phyloP scores from a whole-genome alignment of 805 yeast species.

The Schwanniomyces vanrijiae region DNA sequence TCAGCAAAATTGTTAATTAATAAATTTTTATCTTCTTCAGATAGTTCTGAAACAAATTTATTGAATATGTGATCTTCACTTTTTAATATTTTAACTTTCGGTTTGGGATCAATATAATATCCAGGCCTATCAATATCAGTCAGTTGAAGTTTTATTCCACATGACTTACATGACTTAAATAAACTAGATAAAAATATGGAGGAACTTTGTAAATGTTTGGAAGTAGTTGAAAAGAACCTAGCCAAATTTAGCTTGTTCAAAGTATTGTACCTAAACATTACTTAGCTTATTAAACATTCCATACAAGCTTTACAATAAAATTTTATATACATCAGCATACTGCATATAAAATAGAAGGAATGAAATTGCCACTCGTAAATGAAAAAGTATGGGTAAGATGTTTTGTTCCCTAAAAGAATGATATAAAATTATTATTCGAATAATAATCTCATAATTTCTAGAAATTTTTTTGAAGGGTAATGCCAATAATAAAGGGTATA shows the following conservation, averaged over 20 bases:
- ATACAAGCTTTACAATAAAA: background rate
- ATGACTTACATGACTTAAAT: constrained; percentile 46
- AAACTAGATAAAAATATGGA: constrained; percentile 7
- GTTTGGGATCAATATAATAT: constrained; percentile 30
- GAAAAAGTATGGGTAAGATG: background rate
- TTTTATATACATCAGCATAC: background rate
- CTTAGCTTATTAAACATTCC: background rate
- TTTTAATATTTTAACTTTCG: constrained; percentile 7
- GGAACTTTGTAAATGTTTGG: background rate
- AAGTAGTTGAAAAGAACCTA: background rate
- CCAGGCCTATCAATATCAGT: constrained; percentile 39
- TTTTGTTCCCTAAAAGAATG: too few relatives aligned
- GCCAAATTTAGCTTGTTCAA: background rate
- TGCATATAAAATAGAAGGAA: background rate
- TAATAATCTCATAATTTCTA: too few relatives aligned
- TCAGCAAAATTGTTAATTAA: constrained; percentile 18
- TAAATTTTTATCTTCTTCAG: constrained; percentile 25
- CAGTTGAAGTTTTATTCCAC: constrained; percentile 57
- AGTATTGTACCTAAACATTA: background rate
- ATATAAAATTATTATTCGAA: too few relatives aligned
- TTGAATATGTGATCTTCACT: constrained; percentile 25
- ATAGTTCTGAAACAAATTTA: constrained; percentile 14
- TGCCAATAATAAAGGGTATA: too few relatives aligned
- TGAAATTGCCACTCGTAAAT: background rate
- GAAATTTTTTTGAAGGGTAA: too few relatives aligned